phyloP scores from a whole-genome alignment of 2,329 filamentous ascomycete species.

The Ophiostoma novo-ulmi region DNA sequence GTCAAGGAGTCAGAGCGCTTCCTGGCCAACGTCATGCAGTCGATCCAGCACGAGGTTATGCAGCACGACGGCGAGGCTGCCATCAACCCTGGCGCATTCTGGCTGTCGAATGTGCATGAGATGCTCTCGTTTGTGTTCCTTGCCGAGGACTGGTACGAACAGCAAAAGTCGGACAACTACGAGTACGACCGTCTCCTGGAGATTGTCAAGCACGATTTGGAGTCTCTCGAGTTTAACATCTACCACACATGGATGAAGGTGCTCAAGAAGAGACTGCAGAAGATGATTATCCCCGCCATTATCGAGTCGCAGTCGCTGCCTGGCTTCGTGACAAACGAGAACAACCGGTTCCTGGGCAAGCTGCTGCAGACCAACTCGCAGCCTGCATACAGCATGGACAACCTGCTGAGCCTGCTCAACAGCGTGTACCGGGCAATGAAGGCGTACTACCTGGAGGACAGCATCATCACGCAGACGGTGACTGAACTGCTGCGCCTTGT shows the following conservation, averaged over 20 bases:
- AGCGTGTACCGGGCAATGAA: constrained; percentile 99
- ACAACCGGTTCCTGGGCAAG: constrained; percentile 96
- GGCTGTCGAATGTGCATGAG: constrained; percentile 98
- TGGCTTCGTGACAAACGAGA: constrained; percentile 97
- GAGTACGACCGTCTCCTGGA: constrained; percentile 96
- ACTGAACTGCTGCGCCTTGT: constrained; percentile 90
- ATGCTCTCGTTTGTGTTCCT: constrained; percentile 99
- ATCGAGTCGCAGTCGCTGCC: constrained; percentile 98
- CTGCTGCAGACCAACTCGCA: constrained; percentile 82
- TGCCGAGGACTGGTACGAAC: constrained; percentile 98
- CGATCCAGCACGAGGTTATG: constrained; percentile 99
- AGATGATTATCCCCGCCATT: constrained; percentile 99
- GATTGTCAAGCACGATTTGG: constrained; percentile 98
- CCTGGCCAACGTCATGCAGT: constrained; percentile 98
- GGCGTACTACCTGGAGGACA: constrained; percentile 93
- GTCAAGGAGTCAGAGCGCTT: constrained; percentile 99
- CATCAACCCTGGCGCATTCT: constrained; percentile 95
- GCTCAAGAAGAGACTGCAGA: constrained; percentile 96
- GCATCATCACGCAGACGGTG: constrained; percentile 91
- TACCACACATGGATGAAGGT: constrained; percentile 99
- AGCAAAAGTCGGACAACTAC: constrained; percentile 98
- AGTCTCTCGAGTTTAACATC: constrained; percentile 98
- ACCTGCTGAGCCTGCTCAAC: constrained; percentile 89
- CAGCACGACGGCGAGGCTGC: constrained; percentile 96
- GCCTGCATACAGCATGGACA: constrained; percentile 99